Evolutionary conservation across 2,329 filamentous ascomycete genomes (phyloP), one percentile per base, ranked within the genome.

Genomic region (Clarireedia homoeocarpa): DNA sequence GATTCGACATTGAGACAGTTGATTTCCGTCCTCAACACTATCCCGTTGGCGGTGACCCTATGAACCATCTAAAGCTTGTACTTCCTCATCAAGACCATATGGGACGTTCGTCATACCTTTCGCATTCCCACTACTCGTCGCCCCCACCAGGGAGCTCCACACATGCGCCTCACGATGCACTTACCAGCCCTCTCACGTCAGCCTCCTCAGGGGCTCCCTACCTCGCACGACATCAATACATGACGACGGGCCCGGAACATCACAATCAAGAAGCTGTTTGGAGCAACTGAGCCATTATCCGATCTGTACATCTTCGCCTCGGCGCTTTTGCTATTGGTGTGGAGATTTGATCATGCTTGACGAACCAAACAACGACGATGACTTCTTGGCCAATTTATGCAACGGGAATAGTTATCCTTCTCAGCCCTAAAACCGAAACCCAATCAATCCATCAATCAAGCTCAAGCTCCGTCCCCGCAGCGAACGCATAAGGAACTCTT

Each of bases 1-100:
- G 86, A 47, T 84, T 85, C 58, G 67, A 70, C 36, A 67, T 69
- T 51, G 63, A 65, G 48, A 66, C 65, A 5, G 62, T 68, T 38
- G 66, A 68, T 53, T 66, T 68, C 53, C 58, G 63, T 47, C 66
- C 66, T 26, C 63, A 67, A 39, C 59, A 47, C 45, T 66, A 65
- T 47, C 54, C 38, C 42, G 59, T 51, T 20, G 52, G 30, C 17
- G 56, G 63, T 15, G 58, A 59, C 23, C 39, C 58, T 24, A 56
- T 57, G 15, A 58, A 45, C 6, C n/a, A n/a, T 14, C 20, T 63
- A 48, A 61, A 61, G 48, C 30, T 63, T 23, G 58, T 59, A 20
- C 44, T 26, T 14, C 44, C 23, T 26, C 44, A 57, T 20, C 30
- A 54, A 15, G 59, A 62, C 10, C 51, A 53, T 23, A 58, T 61